phyloP scores from a whole-genome alignment of 768 basidiomycete species.

The Tephrocybe sp. region DNA sequence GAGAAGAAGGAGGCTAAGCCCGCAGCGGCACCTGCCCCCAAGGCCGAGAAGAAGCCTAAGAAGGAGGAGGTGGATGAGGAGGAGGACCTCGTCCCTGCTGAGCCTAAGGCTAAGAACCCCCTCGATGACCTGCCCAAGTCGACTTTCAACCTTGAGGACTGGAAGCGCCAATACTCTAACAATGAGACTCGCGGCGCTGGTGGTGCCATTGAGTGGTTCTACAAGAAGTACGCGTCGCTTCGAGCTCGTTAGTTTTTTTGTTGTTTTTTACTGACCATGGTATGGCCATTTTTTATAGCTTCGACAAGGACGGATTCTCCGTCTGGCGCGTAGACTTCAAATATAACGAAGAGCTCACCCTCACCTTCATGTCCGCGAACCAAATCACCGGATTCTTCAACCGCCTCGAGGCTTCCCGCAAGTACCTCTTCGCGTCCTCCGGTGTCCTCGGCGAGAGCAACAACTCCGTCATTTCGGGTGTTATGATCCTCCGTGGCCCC shows the following conservation, averaged over 20 bases:
- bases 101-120: constrained; percentile 93
- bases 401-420: constrained; percentile 94
- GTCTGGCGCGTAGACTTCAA: constrained; percentile 94
- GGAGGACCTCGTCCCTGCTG: constrained; percentile 59
- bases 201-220: constrained; percentile 94
- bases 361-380: constrained; percentile 93
- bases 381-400: constrained; percentile 97
- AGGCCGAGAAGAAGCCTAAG: constrained; percentile 72
- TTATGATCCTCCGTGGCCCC: constrained; percentile 78
- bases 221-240: constrained; percentile 80
- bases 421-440: constrained; percentile 91
- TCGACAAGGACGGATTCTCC: constrained; percentile 87
- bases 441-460: constrained; percentile 84
- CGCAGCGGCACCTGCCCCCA: constrained; percentile 43
- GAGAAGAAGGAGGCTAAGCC: constrained; percentile 67
- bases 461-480: constrained; percentile 79
- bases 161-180: constrained; percentile 98
- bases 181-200: constrained; percentile 85
- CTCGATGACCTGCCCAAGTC: constrained; percentile 89
- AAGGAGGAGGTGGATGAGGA: constrained; percentile 90
- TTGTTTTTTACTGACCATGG: not conserved
- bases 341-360: constrained; percentile 91
- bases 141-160: constrained; percentile 87
- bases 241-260: no score
- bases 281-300: constrained; percentile 49